Base-by-base conservation (phyloP, 345 rosid genomes). In the Dipteronia sinensis region DNA sequence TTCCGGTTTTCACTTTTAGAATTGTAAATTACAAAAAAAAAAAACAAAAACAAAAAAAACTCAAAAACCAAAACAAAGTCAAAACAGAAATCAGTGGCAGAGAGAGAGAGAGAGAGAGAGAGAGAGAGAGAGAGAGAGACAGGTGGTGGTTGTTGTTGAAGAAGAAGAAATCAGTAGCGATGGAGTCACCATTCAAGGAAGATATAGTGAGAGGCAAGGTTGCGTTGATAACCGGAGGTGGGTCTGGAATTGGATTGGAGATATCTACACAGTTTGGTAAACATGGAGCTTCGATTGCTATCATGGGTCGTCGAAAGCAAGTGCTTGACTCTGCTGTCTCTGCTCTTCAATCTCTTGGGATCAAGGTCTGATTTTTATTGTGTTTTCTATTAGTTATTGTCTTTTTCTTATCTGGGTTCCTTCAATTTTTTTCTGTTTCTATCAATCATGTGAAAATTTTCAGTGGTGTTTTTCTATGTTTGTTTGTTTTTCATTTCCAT, bases 181-280 rank as follows among this genome's bases (percentile, higher is more conserved):
- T 86, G 94, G 91, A 87, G 75, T 93, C 97, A 44, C 93, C 97
- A 13, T 93, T 91, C 88, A 91, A 85, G 73, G 83, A 77, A 20
- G 87, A 86, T 79, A 67, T 85, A 7, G 66, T 91, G 66, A 83
- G 81, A 75, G 97, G 94, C 3, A 85, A 88, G 64, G 92, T 91
- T 11, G 93, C 86, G 63, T 84, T 91, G 79, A 79, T 93, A 51
- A 93, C 97, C 40, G 97, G 97, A n/a, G 97, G 95, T 12, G 95
- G 95, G 13, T 93, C 97, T 2, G 97, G 97, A 16, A 93, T 93
- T 61, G 97, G 97, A n/a, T 93, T 87, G 69, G 95, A 90, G 89
- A 87, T 93, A 73, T 84, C 90, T 10, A 80, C 85, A 58, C 95
- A 93, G 72, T 85, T 89, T 23, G 97, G 93, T 10, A 84, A 77